These are phyloP conservation scores for Tubosaeta sp. DNA, from an alignment of 768 basidiomycete species.

Conservation along the genomic window DNA sequence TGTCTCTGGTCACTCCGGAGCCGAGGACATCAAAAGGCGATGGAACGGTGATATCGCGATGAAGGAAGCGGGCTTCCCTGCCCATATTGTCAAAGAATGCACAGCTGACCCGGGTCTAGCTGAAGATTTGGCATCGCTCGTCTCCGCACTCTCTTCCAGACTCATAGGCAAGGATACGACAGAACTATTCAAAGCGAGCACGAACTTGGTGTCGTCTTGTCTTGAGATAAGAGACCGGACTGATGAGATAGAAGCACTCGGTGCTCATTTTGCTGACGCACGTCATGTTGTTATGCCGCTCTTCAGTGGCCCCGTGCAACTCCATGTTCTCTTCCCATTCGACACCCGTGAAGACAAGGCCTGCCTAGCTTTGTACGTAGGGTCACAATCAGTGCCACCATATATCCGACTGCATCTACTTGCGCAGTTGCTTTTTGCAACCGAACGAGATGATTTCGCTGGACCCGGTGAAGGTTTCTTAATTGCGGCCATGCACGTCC, in stretches of 20 bases:
- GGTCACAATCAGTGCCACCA: slow-evolving; percentile 63
- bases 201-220: slow-evolving; percentile 16
- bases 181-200: slow-evolving; percentile 32
- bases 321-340: slow-evolving; percentile 60
- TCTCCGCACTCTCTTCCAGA: slow-evolving; percentile 49
- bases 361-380: slow-evolving; percentile 68
- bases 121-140: slow-evolving; percentile 51
- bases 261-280: slow-evolving; percentile 44
- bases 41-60: slow-evolving; percentile 80
- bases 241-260: slow-evolving; percentile 53
- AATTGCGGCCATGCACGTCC: slow-evolving; percentile 61
- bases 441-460: slow-evolving; percentile 52
- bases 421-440: slow-evolving; percentile 53
- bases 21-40: slow-evolving; percentile 59
- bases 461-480: slow-evolving; percentile 68
- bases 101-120: slow-evolving; percentile 34
- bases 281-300: slow-evolving; percentile 56
- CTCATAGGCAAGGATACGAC: slow-evolving; percentile 45
- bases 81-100: slow-evolving; percentile 59
- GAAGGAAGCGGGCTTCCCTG: slow-evolving; percentile 83
- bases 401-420: slow-evolving; percentile 86
- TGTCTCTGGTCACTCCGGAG: slow-evolving; percentile 58
- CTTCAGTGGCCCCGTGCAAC: slow-evolving; percentile 57
- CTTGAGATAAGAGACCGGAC: slow-evolving; percentile 12
- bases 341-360: slow-evolving; percentile 39